Evolutionary conservation across 345 rosid genomes (phyloP).

Genomic region (Clausena lansium): DNA sequence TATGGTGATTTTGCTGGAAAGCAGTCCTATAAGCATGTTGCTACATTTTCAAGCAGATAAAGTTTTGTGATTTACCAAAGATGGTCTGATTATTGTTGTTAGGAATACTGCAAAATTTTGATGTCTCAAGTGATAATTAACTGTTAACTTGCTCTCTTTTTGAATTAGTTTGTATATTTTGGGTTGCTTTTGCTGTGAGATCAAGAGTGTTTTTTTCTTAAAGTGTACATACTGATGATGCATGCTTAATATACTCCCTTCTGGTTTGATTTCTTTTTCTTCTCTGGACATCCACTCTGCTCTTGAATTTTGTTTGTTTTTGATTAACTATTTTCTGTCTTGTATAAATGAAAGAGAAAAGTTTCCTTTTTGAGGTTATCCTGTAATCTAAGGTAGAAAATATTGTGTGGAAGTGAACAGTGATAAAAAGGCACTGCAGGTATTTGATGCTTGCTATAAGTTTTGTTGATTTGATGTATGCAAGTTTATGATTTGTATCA

Average conservation of each 20-base stretch:
- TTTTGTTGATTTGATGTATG: not conserved
- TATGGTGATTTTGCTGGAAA: not conserved
- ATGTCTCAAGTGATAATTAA: not conserved
- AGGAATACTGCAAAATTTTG: not conserved
- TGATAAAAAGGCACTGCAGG: not conserved
- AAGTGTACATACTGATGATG: not conserved
- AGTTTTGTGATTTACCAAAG: conserved; percentile 1
- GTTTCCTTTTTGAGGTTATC: not conserved
- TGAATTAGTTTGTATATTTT: not conserved
- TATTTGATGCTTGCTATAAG: not conserved
- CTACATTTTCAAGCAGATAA: not conserved
- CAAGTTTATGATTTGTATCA: not conserved
- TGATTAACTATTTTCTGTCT: not conserved
- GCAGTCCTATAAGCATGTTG: not conserved
- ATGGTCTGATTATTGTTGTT: not conserved
- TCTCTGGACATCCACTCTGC: not conserved
- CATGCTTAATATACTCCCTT: not conserved
- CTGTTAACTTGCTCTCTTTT: not conserved
- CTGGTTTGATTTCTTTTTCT: not conserved
- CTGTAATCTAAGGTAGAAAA: not conserved
- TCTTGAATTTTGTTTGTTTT: not conserved
- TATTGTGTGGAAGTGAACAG: not conserved
- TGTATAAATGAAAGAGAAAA: not conserved
- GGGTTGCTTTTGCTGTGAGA: not conserved
- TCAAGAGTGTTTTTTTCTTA: not conserved